Evolutionary conservation across 176 grass and related monocot genomes (phyloP), one percentile per base, ranked within the genome.

Genomic region (Rhynchospora breviuscula): DNA sequence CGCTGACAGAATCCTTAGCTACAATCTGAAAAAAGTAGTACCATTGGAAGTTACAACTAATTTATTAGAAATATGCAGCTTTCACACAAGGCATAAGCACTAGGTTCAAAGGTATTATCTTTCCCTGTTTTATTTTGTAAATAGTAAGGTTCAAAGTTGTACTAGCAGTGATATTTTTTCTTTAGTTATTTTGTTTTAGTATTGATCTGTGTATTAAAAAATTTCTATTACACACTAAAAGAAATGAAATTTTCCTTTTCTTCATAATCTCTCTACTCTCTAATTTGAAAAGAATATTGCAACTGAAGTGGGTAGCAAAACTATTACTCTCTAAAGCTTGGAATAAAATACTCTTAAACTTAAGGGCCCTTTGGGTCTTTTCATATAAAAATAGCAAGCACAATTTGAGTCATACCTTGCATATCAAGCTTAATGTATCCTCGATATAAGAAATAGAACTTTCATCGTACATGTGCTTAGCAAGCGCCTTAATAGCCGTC

Each of bases 391-490:
- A 47, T 19, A 47, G 19, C 53, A 8, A 62, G 15, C 18, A 80
- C 5, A 43, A 63, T 31, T 29, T 21, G 29, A 8, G 0, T 14
- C 58, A 60, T 84, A 98, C 95, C 92, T 95, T 87, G 86, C 92
- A 98, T 84, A 98, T 87, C 86, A 83, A 91, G 66, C 56, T 86
- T 72, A 98, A 67, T 85, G 87, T 93, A 58, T 89, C 89, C 77
- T 88, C 81, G 66, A 93, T 65, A 64, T 91, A 92, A 74, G 60
- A 59, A 82, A 84, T 88, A 46, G 92, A 94, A 81, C 81, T 31
- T 29, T 91, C 95, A 84, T 98, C 95, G 56, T 89, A 79, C 81
- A 97, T 82, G 88, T 94, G 95, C 81, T 88, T 90, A 33, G 82
- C 79, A 15, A 98, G 84, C 23, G 92, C 88, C 80, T 84, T 94